These are phyloP conservation scores for Pseudocercospora fijiensis DNA, from an alignment of 2,329 filamentous ascomycete genomes.

Conservation along the genomic window DNA sequence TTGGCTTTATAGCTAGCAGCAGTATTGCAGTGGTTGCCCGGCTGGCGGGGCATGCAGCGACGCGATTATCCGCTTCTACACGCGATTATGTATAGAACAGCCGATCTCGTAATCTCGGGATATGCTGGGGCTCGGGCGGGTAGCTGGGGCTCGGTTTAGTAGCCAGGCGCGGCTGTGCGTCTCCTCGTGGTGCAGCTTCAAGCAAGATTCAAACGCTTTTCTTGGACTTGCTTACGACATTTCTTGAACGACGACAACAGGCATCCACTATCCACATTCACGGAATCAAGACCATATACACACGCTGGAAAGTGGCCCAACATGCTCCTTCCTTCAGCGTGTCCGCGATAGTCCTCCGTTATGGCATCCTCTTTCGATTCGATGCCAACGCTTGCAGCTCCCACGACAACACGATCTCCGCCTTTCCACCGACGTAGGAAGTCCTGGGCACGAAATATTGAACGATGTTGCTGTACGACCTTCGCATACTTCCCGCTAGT, in stretches of 20 bases:
- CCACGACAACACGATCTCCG: slow-evolving; percentile 30
- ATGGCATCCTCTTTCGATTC: slow-evolving; percentile 27
- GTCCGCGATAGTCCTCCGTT: slow-evolving; percentile 6
- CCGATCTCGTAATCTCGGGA: no score
- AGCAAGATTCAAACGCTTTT: background rate
- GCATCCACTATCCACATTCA: background rate
- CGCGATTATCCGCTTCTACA: no score
- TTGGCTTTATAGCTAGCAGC: no score
- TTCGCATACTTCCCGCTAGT: slow-evolving; percentile 30
- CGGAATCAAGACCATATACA: background rate
- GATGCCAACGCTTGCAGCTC: slow-evolving; percentile 32
- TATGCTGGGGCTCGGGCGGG: no score
- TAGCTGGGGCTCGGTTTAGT: no score
- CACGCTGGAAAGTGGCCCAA: background rate
- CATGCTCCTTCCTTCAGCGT: background rate
- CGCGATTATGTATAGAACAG: no score
- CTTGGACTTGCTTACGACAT: background rate
- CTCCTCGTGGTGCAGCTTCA: background rate
- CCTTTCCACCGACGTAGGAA: slow-evolving; percentile 36
- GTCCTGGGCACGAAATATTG: slow-evolving; percentile 66
- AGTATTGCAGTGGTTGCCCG: no score
- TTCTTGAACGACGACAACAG: background rate
- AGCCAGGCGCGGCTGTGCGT: background rate
- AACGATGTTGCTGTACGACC: slow-evolving; percentile 77
- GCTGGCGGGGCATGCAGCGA: no score